Conservation (phyloP, 306 rosid genomes). For the Medicago lupulina region DNA sequence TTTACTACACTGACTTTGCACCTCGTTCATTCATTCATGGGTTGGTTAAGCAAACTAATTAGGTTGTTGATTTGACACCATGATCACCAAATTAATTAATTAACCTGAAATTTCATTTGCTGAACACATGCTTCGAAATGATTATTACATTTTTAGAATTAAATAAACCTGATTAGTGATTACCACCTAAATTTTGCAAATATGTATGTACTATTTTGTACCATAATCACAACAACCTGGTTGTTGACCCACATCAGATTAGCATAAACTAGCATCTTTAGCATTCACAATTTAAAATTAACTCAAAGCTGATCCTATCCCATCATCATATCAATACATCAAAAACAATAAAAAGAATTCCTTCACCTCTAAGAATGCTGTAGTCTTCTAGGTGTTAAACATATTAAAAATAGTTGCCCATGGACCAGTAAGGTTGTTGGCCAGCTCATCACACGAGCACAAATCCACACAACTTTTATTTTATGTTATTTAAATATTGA, state of each 20-base stretch:
- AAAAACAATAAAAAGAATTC: background rate
- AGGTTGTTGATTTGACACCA: constrained; percentile 44
- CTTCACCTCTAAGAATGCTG: constrained; percentile 35
- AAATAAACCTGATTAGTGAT: constrained; percentile 35
- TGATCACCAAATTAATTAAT: constrained; percentile 26
- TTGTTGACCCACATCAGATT: constrained; percentile 30
- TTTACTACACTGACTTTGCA: constrained; percentile 33
- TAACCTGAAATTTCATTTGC: constrained; percentile 27
- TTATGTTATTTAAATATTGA: background rate
- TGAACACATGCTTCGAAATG: constrained; percentile 22
- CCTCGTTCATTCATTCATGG: constrained; percentile 26
- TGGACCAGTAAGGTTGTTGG: constrained; percentile 51
- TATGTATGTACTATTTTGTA: background rate
- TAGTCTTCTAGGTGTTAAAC: constrained; percentile 14
- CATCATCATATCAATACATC: constrained; percentile 17
- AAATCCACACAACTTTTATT: constrained; percentile 27
- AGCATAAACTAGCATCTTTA: constrained; percentile 21
- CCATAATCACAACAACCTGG: constrained; percentile 13
- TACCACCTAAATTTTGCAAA: constrained; percentile 1
- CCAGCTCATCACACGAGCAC: constrained; percentile 46
- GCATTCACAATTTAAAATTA: background rate
- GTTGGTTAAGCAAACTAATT: constrained; percentile 37
- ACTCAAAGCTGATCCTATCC: constrained; percentile 14
- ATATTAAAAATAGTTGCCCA: constrained; percentile 31
- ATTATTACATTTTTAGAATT: constrained; percentile 31